Evolutionary conservation across 352 stramenopile species (phyloP), one percentile per base, ranked within the genome.

Genomic region (Globisporangium sylvaticum): DNA sequence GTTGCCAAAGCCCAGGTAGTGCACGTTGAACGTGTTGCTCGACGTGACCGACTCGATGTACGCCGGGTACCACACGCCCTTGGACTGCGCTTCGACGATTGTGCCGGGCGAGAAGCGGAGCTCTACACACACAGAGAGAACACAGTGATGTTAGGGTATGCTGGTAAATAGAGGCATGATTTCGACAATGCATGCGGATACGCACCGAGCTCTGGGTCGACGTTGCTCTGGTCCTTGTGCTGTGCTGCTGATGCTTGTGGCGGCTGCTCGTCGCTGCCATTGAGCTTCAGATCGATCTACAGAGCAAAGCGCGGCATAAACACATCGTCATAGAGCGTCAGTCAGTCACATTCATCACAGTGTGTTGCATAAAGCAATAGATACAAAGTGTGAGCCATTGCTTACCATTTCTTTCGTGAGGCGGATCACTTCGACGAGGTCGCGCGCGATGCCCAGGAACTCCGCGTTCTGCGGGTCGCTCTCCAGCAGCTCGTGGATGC

Each of bases 361-460:
- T n/a, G n/a, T n/a, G n/a, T n/a, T n/a, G n/a, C n/a, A n/a, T n/a
- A n/a, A n/a, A n/a, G n/a, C n/a, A n/a, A n/a, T n/a, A n/a, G 52
- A 31, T 58, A 14, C 18, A 50, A 50, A 8, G 39, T 48, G 39
- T 18, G 50, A 8, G 31, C 18, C 5, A 8, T 58, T 31, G 34
- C 62, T 20, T 58, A 92, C 83, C 83, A 87, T 89, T 74, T 93
- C 83, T 64, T 91, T 88, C 27, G 87, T 95, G 59, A 95, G 81
- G n/a, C 78, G 80, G 63, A 95, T 92, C 58, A 95, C 87, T 64
- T 95, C 87, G 22, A 90, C 78, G 29, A 95, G 83, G 65, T 95
- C 87, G 46, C 82, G 77, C 12, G 87, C 82, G 77, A 95, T 94
- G 34, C 71, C 72, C 56, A 92, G 66, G 64, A 88, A 92, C 78